Conservation (phyloP, 2,329 filamentous ascomycete species). For the Metarhizium album region DNA sequence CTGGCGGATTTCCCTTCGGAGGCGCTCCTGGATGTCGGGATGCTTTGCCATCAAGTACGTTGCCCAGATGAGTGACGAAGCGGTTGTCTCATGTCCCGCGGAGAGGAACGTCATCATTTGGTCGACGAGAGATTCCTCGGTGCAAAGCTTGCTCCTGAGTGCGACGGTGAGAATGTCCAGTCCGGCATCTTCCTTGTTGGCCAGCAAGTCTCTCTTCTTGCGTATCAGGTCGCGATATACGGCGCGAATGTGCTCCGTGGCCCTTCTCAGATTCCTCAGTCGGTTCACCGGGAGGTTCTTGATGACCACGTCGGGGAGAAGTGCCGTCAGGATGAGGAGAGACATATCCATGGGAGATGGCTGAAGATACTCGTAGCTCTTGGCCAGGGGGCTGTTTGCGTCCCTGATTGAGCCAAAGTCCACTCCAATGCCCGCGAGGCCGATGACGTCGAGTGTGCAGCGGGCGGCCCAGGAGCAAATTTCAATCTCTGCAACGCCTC, state of each 20-base stretch:
- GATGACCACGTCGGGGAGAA: conserved; percentile 8
- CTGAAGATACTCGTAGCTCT: conserved; percentile 19
- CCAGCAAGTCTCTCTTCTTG: conserved; percentile 14
- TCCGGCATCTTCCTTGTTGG: conserved; percentile 15
- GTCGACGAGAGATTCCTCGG: conserved; percentile 27
- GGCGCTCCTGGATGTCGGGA: conserved; percentile 24
- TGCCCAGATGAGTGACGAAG: conserved; percentile 29
- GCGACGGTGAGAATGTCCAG: conserved; percentile 28
- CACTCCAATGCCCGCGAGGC: conserved; percentile 21
- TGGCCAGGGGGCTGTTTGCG: conserved; percentile 23
- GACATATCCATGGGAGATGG: conserved; percentile 5
- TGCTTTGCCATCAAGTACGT: conserved; percentile 26
- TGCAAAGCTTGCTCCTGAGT: conserved; percentile 20
- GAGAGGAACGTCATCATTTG: conserved; percentile 31
- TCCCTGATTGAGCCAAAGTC: conserved; percentile 22
- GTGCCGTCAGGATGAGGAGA: conserved; percentile 6
- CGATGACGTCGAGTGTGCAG: conserved; percentile 25
- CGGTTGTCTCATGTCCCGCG: conserved; percentile 34
- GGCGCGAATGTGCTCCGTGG: conserved; percentile 16
- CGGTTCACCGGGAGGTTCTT: conserved; percentile 7
- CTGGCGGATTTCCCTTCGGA: conserved; percentile 27
- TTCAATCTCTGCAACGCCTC: conserved; percentile 10
- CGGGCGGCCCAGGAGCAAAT: conserved; percentile 14
- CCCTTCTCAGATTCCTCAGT: conserved; percentile 14
- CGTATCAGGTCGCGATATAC: conserved; percentile 22